Evolutionary conservation across 805 yeast genomes (phyloP).

Genomic region (Lachancea meyersii): DNA sequence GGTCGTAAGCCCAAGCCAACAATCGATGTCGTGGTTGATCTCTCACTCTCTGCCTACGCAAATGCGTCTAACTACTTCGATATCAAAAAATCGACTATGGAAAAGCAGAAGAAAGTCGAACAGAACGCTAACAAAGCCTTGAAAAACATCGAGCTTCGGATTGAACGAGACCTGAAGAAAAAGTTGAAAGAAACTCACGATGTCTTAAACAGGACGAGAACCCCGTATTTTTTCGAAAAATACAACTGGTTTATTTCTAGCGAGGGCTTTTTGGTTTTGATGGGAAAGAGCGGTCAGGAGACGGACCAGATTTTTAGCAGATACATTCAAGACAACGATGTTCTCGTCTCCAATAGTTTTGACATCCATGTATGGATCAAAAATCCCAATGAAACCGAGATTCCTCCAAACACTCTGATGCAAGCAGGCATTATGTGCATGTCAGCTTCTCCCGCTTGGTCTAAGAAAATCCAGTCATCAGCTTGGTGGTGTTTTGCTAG

Average conservation of each 20-base stretch:
- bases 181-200: slow-evolving; percentile 53
- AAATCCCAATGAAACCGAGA: slow-evolving; percentile 66
- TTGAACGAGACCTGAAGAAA: slow-evolving; percentile 62
- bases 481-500: slow-evolving; percentile 79
- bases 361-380: slow-evolving; percentile 72
- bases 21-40: slow-evolving; percentile 52
- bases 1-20: not conserved
- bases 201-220: slow-evolving; percentile 51
- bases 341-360: slow-evolving; percentile 68
- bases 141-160: slow-evolving; percentile 73
- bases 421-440: slow-evolving; percentile 89
- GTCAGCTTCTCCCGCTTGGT: slow-evolving; percentile 86
- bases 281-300: slow-evolving; percentile 79
- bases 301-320: slow-evolving; percentile 73
- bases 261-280: slow-evolving; percentile 80
- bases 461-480: slow-evolving; percentile 68
- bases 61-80: slow-evolving; percentile 81
- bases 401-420: slow-evolving; percentile 80
- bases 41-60: slow-evolving; percentile 73
- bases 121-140: slow-evolving; percentile 71
- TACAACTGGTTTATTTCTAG: slow-evolving; percentile 90
- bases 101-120: slow-evolving; percentile 75
- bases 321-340: slow-evolving; percentile 68
- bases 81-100: slow-evolving; percentile 64
- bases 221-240: slow-evolving; percentile 88